Percentiles rank a stretch among this genome's conserved stretches.
phyloP scores from a whole-genome alignment of 2,329 filamentous ascomycete species.

The Verticillium tricorpus region DNA sequence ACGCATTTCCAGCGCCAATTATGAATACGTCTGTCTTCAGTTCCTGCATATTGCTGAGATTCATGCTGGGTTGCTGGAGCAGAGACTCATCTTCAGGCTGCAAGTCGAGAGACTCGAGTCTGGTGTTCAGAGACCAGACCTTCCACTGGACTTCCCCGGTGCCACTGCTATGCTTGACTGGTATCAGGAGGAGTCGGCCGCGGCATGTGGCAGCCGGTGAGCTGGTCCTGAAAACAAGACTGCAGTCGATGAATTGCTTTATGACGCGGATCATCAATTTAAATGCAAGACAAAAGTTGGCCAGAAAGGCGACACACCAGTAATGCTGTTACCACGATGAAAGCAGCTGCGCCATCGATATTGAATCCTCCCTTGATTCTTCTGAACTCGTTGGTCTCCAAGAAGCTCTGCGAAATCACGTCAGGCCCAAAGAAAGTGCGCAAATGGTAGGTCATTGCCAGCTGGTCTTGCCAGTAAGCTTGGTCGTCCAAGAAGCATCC shows the following conservation, averaged over 20 bases:
- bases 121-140: constrained; percentile 27
- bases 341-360: not conserved
- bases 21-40: constrained; percentile 27
- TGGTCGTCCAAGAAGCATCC: constrained; percentile 24
- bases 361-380: constrained; percentile 5
- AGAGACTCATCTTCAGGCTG: constrained; percentile 20
- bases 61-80: not conserved
- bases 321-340: not conserved
- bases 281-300: too few species aligned
- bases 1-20: constrained; percentile 26
- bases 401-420: constrained; percentile 18
- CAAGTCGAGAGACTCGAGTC: constrained; percentile 16
- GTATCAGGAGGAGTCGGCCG: not conserved
- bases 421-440: constrained; percentile 23
- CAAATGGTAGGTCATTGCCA: constrained; percentile 31
- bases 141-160: constrained; percentile 19
- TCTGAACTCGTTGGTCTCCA: constrained; percentile 15
- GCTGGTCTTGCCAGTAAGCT: constrained; percentile 30
- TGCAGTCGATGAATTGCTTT: constrained; percentile 25
- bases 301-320: too few species aligned
- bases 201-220: not conserved
- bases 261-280: not conserved
- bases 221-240: not conserved
- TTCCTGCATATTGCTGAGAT: constrained; percentile 14
- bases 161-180: not conserved